Conservation (phyloP, 2,329 filamentous ascomycete species). For the Diaporthe citriasiana region DNA sequence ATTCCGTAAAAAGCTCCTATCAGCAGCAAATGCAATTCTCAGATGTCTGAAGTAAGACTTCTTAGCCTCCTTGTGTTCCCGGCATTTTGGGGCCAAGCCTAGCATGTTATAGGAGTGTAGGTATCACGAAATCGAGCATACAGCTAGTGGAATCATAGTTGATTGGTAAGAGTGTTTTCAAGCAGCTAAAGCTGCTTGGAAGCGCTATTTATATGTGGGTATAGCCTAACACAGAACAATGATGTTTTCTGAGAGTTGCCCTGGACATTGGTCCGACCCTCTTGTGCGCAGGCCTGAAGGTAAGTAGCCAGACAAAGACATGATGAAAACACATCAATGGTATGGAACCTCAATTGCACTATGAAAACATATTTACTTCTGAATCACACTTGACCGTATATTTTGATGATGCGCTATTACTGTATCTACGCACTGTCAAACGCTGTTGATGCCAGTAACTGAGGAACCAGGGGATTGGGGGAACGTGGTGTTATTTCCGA, state of each 20-base stretch:
- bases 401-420: background rate
- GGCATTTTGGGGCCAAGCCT: no score
- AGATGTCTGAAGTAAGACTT: no score
- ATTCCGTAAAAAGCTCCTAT: background rate
- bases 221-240: no score
- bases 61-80: no score
- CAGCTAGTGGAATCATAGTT: no score
- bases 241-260: no score
- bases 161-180: no score
- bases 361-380: background rate
- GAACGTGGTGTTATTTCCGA: background rate
- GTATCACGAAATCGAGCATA: no score
- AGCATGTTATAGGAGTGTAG: no score
- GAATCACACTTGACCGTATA: background rate
- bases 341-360: no score
- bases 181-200: no score
- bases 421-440: background rate
- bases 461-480: background rate
- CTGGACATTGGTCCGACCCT: background rate
- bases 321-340: background rate
- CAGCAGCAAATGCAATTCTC: background rate
- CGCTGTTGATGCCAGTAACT: background rate
- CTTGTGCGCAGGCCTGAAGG: background rate
- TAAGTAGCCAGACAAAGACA: background rate
- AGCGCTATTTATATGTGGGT: no score